These are phyloP conservation scores for Solanum piurae DNA, from an alignment of 257 asterid species.

Conservation along the genomic window DNA sequence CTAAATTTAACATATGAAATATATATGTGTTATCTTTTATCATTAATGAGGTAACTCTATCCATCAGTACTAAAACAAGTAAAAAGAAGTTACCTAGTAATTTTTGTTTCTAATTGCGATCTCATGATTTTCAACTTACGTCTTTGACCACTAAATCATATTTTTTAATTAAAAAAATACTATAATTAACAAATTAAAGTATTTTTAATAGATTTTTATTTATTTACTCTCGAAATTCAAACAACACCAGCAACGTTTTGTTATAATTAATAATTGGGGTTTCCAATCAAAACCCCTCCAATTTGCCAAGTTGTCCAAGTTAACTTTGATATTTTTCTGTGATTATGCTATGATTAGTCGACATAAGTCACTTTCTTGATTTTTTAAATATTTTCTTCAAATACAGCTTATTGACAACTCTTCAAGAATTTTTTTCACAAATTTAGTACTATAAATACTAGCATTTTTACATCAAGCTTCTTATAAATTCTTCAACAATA, in stretches of 20 bases:
- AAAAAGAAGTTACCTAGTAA: too few species aligned
- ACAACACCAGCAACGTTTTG: background rate
- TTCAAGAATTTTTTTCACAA: background rate
- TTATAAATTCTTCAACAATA: background rate
- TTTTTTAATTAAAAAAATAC: background rate
- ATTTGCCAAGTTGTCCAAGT: background rate
- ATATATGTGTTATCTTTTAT: too few species aligned
- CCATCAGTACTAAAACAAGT: background rate
- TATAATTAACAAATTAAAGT: background rate
- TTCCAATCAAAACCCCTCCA: background rate
- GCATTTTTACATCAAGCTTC: background rate
- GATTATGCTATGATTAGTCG: background rate
- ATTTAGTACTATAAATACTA: background rate
- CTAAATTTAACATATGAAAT: background rate
- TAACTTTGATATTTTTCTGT: background rate
- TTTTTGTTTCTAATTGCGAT: background rate
- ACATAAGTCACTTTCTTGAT: slow-evolving; percentile 27
- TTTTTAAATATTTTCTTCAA: background rate
- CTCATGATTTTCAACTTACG: background rate
- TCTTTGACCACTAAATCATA: background rate
- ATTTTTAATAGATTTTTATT: fast-evolving
- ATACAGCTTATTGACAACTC: background rate
- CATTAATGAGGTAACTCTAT: background rate
- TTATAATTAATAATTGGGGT: background rate
- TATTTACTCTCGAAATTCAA: background rate